phyloP scores from a whole-genome alignment of 148 eudicot genomes.

The Chenopodium berlandieri region DNA sequence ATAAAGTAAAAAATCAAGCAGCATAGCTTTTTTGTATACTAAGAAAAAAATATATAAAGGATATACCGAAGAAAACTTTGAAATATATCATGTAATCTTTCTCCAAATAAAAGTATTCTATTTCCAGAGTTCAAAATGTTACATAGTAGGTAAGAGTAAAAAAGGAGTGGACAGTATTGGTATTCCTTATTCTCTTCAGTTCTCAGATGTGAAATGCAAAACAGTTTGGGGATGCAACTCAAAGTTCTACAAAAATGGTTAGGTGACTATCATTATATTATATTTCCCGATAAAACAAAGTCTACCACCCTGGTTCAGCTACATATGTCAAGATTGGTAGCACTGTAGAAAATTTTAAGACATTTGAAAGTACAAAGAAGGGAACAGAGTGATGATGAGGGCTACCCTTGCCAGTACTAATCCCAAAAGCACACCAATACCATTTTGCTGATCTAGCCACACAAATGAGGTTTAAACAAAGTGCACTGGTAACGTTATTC shows the following conservation, averaged over 20 bases:
- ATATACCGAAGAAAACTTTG: background rate
- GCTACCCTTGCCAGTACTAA: background rate
- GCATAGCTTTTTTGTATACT: background rate
- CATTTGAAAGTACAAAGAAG: background rate
- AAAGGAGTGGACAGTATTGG: background rate
- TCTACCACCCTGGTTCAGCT: background rate
- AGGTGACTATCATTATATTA: background rate
- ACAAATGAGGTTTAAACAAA: background rate
- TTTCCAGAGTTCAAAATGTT: background rate
- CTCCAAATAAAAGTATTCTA: background rate
- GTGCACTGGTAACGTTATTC: background rate
- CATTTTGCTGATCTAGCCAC: background rate
- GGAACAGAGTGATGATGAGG: background rate
- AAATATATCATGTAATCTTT: background rate
- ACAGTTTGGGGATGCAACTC: background rate
- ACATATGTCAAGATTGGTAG: background rate
- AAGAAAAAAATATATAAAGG: background rate
- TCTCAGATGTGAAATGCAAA: background rate
- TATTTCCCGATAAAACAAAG: background rate
- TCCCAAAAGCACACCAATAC: slow-evolving; percentile 1
- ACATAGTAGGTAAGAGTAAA: background rate
- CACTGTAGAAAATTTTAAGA: background rate
- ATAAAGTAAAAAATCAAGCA: background rate
- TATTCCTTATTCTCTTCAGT: background rate
- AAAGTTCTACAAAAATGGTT: background rate